A percentile compares a stretch with the other conserved stretches of the same genome.
Evolutionary conservation across 2,329 filamentous ascomycete genomes (phyloP).

Genomic region (Trichoderma asperellum): DNA sequence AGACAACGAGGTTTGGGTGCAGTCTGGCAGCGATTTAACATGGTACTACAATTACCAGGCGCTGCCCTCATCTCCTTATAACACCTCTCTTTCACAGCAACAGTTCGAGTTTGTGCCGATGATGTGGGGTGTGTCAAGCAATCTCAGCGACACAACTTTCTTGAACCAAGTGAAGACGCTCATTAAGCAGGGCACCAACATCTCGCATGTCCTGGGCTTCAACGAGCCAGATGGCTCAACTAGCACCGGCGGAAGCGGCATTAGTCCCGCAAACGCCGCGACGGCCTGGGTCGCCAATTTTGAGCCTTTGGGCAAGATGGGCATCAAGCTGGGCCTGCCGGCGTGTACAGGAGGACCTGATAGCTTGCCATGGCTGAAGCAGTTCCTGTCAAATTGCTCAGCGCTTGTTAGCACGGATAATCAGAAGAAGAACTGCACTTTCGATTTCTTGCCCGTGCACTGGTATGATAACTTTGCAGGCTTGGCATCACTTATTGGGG

Average conservation of each 20-base stretch:
- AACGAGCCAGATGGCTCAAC: conserved; percentile 73
- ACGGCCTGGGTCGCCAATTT: conserved; percentile 72
- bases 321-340: conserved; percentile 71
- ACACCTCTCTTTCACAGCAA: conserved; percentile 50
- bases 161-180: conserved; percentile 60
- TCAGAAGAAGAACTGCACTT: conserved; percentile 58
- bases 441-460: conserved; percentile 66
- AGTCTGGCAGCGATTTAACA: conserved; percentile 61
- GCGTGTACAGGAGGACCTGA: conserved; percentile 65
- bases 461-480: conserved; percentile 74
- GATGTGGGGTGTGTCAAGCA: conserved; percentile 68
- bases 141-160: conserved; percentile 61
- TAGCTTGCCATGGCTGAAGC: conserved; percentile 68
- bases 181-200: conserved; percentile 57
- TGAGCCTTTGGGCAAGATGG: conserved; percentile 66
- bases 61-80: conserved; percentile 58
- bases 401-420: conserved; percentile 53
- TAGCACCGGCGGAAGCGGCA: conserved; percentile 63
- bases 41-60: conserved; percentile 86
- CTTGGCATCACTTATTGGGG: conserved; percentile 67
- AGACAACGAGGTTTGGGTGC: conserved; percentile 70
- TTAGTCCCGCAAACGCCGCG: conserved; percentile 65
- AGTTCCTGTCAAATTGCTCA: conserved; percentile 68
- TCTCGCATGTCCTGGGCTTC: conserved; percentile 72
- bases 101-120: conserved; percentile 78